Base-by-base conservation (phyloP, 2,329 filamentous ascomycete species). In the Ampelomyces quisqualis region DNA sequence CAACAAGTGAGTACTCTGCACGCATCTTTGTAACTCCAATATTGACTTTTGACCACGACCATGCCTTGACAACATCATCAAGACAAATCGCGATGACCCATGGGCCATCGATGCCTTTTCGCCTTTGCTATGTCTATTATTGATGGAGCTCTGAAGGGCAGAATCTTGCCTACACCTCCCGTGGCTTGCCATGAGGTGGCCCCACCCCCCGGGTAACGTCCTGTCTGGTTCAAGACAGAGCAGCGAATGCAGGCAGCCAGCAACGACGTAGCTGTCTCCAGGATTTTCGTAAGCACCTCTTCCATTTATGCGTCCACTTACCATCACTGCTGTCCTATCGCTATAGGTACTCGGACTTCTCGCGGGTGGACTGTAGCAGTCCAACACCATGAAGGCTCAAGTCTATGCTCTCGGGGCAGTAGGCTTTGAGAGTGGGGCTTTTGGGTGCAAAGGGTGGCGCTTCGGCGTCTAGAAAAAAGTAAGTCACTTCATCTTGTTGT, bases 81-180 rank as follows among this genome's bases (percentile, higher is more conserved):
- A 3, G 11, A 28, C 5, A 11, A 28, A 28, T 14, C 26, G 26
- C 13, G n/a, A 9, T 13, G 26, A 28, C 11, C 10, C 7, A 28
- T 28, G 15, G 14, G 11, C 14, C 15, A 6, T 7, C 22, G 27
- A 29, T 29, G 27, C 10, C 3, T 29, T 29, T 29, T 11, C n/a
- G 10, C n/a, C n/a, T n/a, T n/a, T n/a, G n/a, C n/a, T n/a, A n/a
- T n/a, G n/a, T n/a, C n/a, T n/a, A 10, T 9, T 31, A 10, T 7
- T 22, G 4, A 30, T 5, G 7, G 8, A 22, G 30, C 19, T 33
- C 11, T 17, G 30, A 19, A 7, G 10, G 10, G 30, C 6, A 33
- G 22, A 35, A 26, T 19, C 33, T 26, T 7, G 26, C 33, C 33
- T 35, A 26, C 33, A 35, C 33, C 33, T 28, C 32, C 21, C 14